Evolutionary conservation across 805 yeast genomes (phyloP), one percentile per base, ranked within the genome.

Genomic region (Ogataea trehalophila): DNA sequence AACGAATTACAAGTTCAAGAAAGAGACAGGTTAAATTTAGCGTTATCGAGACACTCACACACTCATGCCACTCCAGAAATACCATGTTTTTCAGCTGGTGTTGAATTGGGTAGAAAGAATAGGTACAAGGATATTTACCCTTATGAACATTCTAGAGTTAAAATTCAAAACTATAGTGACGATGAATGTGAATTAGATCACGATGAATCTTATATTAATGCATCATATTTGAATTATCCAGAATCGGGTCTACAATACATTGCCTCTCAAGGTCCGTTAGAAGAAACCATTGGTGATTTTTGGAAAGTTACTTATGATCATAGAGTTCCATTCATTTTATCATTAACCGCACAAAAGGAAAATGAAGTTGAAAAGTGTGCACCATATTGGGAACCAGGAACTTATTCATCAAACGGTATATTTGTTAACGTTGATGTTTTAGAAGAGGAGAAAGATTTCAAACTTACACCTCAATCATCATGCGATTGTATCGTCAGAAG

Each of bases 221-320:
- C 98, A 0, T 87, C 91, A 22, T 85, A 87, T 67, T 66, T 87
- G 41, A 48, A 72, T 55, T 59, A 74, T 59, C 49, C 71, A 61
- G 47, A 67, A 55, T 57, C 75, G 38, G 43, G 57, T 5, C 49
- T 67, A 37, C 74, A 76, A 37, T 86, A 84, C 60, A 87, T 91
- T 57, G 97, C 96, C 0, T 78, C 95, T 1, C 97, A 92, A 64
- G 99, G 97, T 2, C 99, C 99, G 2, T 65, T 87, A 49, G 63
- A 62, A 2, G 75, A 75, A 36, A 92, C 98, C 0, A 74, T 83
- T 23, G 81, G 80, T 18, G 96, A 92, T 63, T 91, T 92, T 59
- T 90, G 95, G 85, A 85, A 83, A 47, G 80, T 90, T 68, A 75
- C 87, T 15, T 69, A 79, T 38, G 81, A 83, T 48, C 79, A 87